These are phyloP conservation scores for Choanephora cucurbitarum DNA, from an alignment of 371 early-diverging fungal species.

Conservation along the genomic window DNA sequence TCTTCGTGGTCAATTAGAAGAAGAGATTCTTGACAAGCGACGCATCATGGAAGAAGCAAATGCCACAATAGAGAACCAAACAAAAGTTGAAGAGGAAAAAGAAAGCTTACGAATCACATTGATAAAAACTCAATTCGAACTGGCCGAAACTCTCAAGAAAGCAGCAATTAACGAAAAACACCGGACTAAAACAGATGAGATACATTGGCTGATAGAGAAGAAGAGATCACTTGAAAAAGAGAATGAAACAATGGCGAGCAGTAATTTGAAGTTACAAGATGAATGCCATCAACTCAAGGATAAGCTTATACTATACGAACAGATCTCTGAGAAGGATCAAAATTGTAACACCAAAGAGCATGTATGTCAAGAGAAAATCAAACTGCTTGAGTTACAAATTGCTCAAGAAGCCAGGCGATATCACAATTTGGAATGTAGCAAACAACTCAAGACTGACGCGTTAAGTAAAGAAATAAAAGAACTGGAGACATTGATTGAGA, in stretches of 20 bases:
- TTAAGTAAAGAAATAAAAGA: conserved; percentile 68
- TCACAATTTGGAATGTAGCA: conserved; percentile 51
- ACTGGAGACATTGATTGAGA: conserved; percentile 71
- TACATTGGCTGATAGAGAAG: background rate
- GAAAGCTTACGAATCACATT: conserved; percentile 31
- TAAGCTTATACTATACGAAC: conserved; percentile 50
- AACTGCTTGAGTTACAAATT: conserved; percentile 52
- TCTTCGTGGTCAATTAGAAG: conserved; percentile 27
- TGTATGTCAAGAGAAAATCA: conserved; percentile 29
- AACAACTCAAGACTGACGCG: conserved; percentile 55
- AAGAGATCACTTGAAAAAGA: conserved; percentile 9
- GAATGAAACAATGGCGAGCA: background rate
- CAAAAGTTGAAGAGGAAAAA: conserved; percentile 36
- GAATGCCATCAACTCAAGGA: conserved; percentile 74
- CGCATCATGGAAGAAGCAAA: conserved; percentile 38
- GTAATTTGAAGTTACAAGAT: conserved; percentile 48
- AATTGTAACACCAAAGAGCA: background rate
- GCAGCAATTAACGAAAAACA: conserved; percentile 12
- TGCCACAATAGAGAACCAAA: conserved; percentile 26
- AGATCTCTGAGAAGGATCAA: conserved; percentile 14
- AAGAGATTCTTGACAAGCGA: conserved; percentile 31
- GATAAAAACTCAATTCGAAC: conserved; percentile 35
- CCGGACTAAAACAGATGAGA: background rate
- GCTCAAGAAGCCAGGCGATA: conserved; percentile 48
- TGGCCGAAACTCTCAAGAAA: conserved; percentile 27